Evolutionary conservation across 2,329 filamentous ascomycete species (phyloP).

Genomic region (Tolypocladium ophioglossoides): DNA sequence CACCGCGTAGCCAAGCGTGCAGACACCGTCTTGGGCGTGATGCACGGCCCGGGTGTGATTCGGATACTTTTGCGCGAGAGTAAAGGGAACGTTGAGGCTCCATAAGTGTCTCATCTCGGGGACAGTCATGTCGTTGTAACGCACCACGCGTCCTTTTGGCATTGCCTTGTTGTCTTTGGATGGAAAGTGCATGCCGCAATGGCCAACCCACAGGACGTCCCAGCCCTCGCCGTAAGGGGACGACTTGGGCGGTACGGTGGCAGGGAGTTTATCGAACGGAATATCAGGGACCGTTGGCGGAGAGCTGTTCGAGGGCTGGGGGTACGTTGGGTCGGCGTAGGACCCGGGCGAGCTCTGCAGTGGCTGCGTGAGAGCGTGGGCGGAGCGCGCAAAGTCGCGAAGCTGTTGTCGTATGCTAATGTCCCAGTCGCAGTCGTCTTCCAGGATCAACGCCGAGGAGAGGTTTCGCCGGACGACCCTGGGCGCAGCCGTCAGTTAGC

Average conservation of each 20-base stretch:
- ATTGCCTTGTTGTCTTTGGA: constrained; percentile 5
- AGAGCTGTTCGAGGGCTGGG: constrained; percentile 1
- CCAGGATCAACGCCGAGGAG: constrained; percentile 38
- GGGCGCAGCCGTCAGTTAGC: neutral
- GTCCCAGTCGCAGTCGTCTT: constrained; percentile 50
- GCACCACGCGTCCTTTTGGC: constrained; percentile 20
- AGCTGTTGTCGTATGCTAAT: constrained; percentile 38
- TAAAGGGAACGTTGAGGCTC: constrained; percentile 23
- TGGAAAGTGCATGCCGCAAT: constrained; percentile 30
- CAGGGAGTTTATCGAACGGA: constrained; percentile 10
- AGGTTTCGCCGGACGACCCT: constrained; percentile 34
- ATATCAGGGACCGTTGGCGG: constrained; percentile 7
- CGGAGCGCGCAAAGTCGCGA: constrained; percentile 24
- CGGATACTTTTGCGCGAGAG: constrained; percentile 20
- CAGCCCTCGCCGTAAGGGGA: constrained; percentile 40
- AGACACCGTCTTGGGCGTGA: constrained; percentile 26
- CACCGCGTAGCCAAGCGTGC: constrained; percentile 33
- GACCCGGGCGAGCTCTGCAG: constrained; percentile 1
- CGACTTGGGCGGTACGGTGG: constrained; percentile 7
- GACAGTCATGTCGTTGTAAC: constrained; percentile 23
- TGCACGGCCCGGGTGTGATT: constrained; percentile 34
- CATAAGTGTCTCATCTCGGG: constrained; percentile 21
- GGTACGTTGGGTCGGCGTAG: constrained; percentile 16
- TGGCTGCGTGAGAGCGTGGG: constrained; percentile 23
- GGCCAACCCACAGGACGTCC: constrained; percentile 42